These are phyloP conservation scores for Seminavis robusta DNA, from an alignment of 108 stramenopile species.

Conservation along the genomic window DNA sequence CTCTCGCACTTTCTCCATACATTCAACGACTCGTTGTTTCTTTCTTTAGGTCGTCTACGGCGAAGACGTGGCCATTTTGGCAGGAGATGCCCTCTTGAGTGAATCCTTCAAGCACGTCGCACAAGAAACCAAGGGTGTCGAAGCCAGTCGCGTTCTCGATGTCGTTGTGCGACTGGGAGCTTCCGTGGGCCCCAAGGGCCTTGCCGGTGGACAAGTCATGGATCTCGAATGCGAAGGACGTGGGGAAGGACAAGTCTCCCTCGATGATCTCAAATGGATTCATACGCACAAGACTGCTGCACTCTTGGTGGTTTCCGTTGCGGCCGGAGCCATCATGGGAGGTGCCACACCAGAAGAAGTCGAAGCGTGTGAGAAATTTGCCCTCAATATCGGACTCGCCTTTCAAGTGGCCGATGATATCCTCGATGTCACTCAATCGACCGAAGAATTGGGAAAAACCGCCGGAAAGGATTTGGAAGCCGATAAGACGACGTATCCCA, in stretches of 20 bases:
- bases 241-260: conserved; percentile 58
- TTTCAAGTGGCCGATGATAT: conserved; percentile 98
- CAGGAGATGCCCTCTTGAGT: conserved; percentile 84
- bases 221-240: conserved; percentile 95
- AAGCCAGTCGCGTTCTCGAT: conserved; percentile 75
- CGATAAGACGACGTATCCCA: conserved; percentile 93
- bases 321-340: conserved; percentile 88
- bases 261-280: conserved; percentile 94
- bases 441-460: conserved; percentile 94
- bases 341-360: conserved; percentile 90
- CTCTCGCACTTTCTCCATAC: no score
- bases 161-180: conserved; percentile 85
- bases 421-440: conserved; percentile 91
- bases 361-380: conserved; percentile 82
- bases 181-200: conserved; percentile 88
- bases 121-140: conserved; percentile 66
- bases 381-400: conserved; percentile 93
- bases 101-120: conserved; percentile 78
- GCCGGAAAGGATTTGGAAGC: conserved; percentile 91
- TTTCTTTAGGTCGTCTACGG: conserved; percentile 81
- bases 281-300: conserved; percentile 97
- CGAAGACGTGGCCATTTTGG: conserved; percentile 95
- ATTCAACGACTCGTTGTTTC: no score
- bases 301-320: conserved; percentile 87
- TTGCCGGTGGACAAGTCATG: conserved; percentile 95